phyloP scores from a whole-genome alignment of 164 flowering plant genomes.

The Brasenia schreberi region DNA sequence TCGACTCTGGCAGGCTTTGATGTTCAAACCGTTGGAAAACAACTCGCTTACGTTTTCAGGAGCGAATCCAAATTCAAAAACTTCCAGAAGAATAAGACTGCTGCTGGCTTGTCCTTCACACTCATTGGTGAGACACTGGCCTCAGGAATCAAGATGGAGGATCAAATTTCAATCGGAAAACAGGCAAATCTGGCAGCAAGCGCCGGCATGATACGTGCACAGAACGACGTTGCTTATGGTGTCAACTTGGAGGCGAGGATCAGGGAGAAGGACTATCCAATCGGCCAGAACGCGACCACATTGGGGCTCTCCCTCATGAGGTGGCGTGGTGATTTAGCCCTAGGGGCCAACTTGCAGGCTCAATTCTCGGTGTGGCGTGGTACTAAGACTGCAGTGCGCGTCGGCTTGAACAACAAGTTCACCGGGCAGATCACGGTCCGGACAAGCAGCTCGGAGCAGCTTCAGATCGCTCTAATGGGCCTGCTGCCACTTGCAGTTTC shows the following conservation, averaged over 20 bases:
- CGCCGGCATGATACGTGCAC: slow-evolving; percentile 67
- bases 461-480: slow-evolving; percentile 74
- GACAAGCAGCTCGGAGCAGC: slow-evolving; percentile 85
- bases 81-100: slow-evolving; percentile 63
- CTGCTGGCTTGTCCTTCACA: slow-evolving; percentile 69
- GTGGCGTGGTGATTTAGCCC: slow-evolving; percentile 86
- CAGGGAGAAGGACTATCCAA: slow-evolving; percentile 62
- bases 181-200: slow-evolving; percentile 59
- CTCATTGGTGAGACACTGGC: slow-evolving; percentile 79
- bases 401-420: slow-evolving; percentile 74
- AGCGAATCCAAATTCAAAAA: slow-evolving; percentile 80
- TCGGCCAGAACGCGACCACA: slow-evolving; percentile 77
- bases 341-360: slow-evolving; percentile 72
- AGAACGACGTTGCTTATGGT: slow-evolving; percentile 74
- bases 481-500: slow-evolving; percentile 52
- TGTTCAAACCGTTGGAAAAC: slow-evolving; percentile 74
- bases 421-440: slow-evolving; percentile 78
- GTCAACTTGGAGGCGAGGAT: slow-evolving; percentile 76
- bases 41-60: slow-evolving; percentile 63
- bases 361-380: slow-evolving; percentile 64
- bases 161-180: slow-evolving; percentile 64
- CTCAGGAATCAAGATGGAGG: slow-evolving; percentile 73
- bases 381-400: slow-evolving; percentile 67
- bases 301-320: slow-evolving; percentile 71
- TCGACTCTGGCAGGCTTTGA: slow-evolving; percentile 85